Conservation (phyloP, 1,139 yeast species). For the Wickerhamiella infanticola region DNA sequence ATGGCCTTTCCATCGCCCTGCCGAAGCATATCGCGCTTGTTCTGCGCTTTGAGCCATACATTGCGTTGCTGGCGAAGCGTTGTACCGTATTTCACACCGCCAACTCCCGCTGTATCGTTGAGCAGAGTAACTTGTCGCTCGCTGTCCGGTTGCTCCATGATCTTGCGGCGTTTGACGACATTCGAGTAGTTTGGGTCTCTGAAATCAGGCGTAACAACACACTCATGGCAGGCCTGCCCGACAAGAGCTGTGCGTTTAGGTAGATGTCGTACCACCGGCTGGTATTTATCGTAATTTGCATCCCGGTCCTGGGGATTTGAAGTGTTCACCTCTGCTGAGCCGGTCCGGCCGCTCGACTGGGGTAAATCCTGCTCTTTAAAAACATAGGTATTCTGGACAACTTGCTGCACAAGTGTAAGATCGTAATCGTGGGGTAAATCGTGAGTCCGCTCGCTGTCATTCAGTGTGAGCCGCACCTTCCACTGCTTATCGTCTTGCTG, state of each 20-base stretch:
- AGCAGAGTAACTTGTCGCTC: slow-evolving; percentile 67
- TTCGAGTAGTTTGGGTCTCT: slow-evolving; percentile 54
- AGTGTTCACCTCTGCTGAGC: slow-evolving; percentile 22
- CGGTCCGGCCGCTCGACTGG: slow-evolving; percentile 42
- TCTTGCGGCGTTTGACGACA: slow-evolving; percentile 39
- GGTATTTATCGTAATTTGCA: slow-evolving; percentile 8
- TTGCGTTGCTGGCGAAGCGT: slow-evolving; percentile 15
- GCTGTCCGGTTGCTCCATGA: slow-evolving; percentile 24
- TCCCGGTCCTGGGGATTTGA: background rate
- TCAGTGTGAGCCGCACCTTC: slow-evolving; percentile 26
- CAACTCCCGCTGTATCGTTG: slow-evolving; percentile 73
- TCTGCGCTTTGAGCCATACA: slow-evolving; percentile 12
- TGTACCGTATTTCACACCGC: slow-evolving; percentile 17
- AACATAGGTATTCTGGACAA: slow-evolving; percentile 64
- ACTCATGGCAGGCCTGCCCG: slow-evolving; percentile 87
- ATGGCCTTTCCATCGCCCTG: slow-evolving; percentile 74
- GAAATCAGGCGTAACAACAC: slow-evolving; percentile 70
- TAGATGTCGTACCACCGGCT: slow-evolving; percentile 5
- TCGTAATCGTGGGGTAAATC: slow-evolving; percentile 77
- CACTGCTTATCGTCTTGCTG: slow-evolving; percentile 18
- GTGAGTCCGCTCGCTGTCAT: slow-evolving; percentile 27
- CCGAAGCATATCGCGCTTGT: slow-evolving; percentile 19
- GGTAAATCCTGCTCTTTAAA: slow-evolving; percentile 77
- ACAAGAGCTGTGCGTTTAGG: slow-evolving; percentile 57
- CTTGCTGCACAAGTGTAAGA: slow-evolving; percentile 60